Base-by-base conservation (phyloP, 192 early-diverging fungal species). In the Backusella tuberculispora region DNA sequence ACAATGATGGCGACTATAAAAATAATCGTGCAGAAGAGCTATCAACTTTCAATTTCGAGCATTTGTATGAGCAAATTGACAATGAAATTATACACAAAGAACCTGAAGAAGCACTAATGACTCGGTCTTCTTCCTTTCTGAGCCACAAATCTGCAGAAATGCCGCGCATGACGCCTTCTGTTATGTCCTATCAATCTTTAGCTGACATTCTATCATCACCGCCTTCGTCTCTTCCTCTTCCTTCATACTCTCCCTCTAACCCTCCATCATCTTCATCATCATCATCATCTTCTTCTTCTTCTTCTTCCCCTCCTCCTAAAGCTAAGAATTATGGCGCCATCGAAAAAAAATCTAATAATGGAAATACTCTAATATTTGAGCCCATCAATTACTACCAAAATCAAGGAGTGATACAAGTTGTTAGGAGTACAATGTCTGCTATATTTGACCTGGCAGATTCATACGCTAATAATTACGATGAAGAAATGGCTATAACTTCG, bases 151-250 rank as follows among this genome's bases (percentile, higher is more conserved):
- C 70, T 53, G 38, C 70, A 29, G 46, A 19, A 19, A 9, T 60
- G 12, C 53, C 53, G 2, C 53, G 13, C 21, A 60, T 60, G 53
- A 26, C 53, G 5, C 53, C 56, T 6, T 73, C 72, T 24, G 40
- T 63, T 7, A 24, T 56, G 21, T 73, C 72, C 7, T 73, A 73
- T 42, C 72, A 73, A 44, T 73, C 72, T 26, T 45, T 73, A 40
- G 72, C 72, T 63, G 72, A 73, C 41, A 73, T 73, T 9, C 60
- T 73, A 24, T 66, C 38, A 37, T 66, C 38, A 66, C 34, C 64
- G 6, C n/a, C 38, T 38, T 34, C 37, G 2, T 34, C 64, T 40
- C n/a, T 34, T 66, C 63, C 29, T 38, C 34, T 17, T 65, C 34
- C 14, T 65, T 38, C 63, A 10, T 40, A 13, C 17, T 34, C 64